Evolutionary conservation across 805 yeast species (phyloP), one percentile per base, ranked within the genome.

Genomic region (Metschnikowia bowlesiae): DNA sequence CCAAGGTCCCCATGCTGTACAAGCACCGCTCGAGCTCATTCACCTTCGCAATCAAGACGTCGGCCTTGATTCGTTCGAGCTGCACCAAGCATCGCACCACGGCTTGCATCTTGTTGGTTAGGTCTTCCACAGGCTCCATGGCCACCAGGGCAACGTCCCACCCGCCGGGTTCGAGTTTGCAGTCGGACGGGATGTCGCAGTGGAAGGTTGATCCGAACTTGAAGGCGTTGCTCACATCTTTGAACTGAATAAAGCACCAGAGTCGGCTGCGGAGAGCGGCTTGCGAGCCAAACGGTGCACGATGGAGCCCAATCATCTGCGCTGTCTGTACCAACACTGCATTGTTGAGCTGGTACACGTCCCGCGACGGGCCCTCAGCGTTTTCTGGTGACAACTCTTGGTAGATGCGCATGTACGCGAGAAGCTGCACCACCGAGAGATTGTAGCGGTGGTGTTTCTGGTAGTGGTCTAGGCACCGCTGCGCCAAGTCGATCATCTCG

Each of bases 311-410:
- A 13, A 53, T 41, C 26, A 49, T 38, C 39, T 50, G 48, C 1
- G 54, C 60, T 53, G 55, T 57, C 41, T 55, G 60, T 13, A 55
- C 47, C 33, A 58, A 30, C 10, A 53, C 48, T 3, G 60, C 59
- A 29, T 50, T 49, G 41, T 53, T 53, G 31, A 55, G 51, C 44
- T 51, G 60, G 49, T 47, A 53, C 40, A 50, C 47, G 45, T 57
- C 56, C 7, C 58, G 45, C 9, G 49, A 53, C 7, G 60, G 60
- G 7, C 62, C 62, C 10, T 58, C 62, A 6, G 55, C 44, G 26
- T 57, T 53, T 14, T 58, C 62, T 6, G 62, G 60, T 1, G 60
- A 57, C 7, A 53, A 9, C 26, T 48, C 49, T 51, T 51, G 46
- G 48, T 58, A 58, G 16, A 53, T 41, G 7, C 55, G 40, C 39